Conservation (phyloP, 2,329 filamentous ascomycete species). For the Emergomyces africanus region DNA sequence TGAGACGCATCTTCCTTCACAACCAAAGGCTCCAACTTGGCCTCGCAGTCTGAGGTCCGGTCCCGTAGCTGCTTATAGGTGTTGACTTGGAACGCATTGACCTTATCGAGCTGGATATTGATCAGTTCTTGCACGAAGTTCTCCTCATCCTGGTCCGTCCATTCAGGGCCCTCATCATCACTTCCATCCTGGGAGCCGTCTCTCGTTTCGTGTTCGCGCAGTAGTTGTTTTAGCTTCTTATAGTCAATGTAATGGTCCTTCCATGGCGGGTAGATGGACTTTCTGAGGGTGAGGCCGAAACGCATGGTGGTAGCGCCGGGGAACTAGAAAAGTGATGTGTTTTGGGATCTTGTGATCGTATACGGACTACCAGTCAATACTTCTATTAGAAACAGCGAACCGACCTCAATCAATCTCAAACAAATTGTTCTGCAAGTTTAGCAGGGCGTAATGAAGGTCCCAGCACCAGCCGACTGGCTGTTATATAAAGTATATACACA, state of each 20-base stretch:
- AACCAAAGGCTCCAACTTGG: slow-evolving; percentile 48
- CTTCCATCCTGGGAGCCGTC: slow-evolving; percentile 27
- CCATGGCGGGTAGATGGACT: slow-evolving; percentile 75
- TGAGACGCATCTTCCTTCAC: slow-evolving; percentile 23
- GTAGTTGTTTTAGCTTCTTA: slow-evolving; percentile 73
- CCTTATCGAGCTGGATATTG: slow-evolving; percentile 90
- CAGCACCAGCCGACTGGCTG: no score
- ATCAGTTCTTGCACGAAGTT: slow-evolving; percentile 90
- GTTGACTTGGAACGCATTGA: slow-evolving; percentile 74
- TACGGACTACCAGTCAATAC: neutral
- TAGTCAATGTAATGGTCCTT: slow-evolving; percentile 94
- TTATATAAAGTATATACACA: no score
- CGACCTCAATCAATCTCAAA: neutral
- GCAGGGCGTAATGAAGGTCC: no score
- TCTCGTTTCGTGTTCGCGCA: slow-evolving; percentile 59
- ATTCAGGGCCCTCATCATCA: slow-evolving; percentile 47
- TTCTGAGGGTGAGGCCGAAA: slow-evolving; percentile 79
- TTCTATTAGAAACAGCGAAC: neutral
- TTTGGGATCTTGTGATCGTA: neutral
- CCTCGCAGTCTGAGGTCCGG: slow-evolving; percentile 57
- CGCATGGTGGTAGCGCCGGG: slow-evolving; percentile 49
- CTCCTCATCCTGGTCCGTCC: slow-evolving; percentile 92
- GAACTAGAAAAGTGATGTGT: slow-evolving; percentile 4
- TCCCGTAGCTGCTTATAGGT: slow-evolving; percentile 74
- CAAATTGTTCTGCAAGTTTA: neutral